Evolutionary conservation across 805 yeast species (phyloP).

Genomic region (Lipomyces oligophaga): DNA sequence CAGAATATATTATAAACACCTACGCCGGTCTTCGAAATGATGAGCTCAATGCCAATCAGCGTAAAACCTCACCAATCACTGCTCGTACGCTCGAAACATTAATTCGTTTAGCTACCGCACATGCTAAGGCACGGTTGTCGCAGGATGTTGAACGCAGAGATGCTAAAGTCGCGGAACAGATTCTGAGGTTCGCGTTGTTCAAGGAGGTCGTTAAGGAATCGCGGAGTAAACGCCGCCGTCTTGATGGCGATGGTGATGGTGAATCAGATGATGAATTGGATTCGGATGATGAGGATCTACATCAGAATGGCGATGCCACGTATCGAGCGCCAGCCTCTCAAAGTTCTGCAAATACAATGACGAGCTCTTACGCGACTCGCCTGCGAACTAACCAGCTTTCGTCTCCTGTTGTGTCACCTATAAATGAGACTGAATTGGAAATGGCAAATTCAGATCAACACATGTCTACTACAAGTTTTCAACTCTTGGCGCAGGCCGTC

Average conservation of each 20-base stretch:
- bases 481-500: constrained; percentile 20
- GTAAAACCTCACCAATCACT: constrained; percentile 86
- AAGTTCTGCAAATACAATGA: constrained; percentile 23
- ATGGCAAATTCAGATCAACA: background rate
- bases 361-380: background rate
- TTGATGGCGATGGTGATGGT: constrained; percentile 38
- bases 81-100: constrained; percentile 97
- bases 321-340: constrained; percentile 14
- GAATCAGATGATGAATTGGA: constrained; percentile 33
- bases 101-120: constrained; percentile 92
- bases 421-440: background rate
- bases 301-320: constrained; percentile 14
- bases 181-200: constrained; percentile 81
- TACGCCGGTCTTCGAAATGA: constrained; percentile 81
- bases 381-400: background rate
- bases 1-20: constrained; percentile 72
- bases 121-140: constrained; percentile 90
- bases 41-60: constrained; percentile 43
- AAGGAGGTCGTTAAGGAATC: constrained; percentile 57
- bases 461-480: constrained; percentile 15
- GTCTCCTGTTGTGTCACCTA: too few relatives aligned
- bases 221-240: constrained; percentile 32
- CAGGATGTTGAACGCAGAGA: constrained; percentile 69
- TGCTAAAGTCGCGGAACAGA: constrained; percentile 78
- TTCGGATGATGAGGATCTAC: constrained; percentile 33